phyloP scores from a whole-genome alignment of 768 basidiomycete genomes.

The Megacollybia marginata region DNA sequence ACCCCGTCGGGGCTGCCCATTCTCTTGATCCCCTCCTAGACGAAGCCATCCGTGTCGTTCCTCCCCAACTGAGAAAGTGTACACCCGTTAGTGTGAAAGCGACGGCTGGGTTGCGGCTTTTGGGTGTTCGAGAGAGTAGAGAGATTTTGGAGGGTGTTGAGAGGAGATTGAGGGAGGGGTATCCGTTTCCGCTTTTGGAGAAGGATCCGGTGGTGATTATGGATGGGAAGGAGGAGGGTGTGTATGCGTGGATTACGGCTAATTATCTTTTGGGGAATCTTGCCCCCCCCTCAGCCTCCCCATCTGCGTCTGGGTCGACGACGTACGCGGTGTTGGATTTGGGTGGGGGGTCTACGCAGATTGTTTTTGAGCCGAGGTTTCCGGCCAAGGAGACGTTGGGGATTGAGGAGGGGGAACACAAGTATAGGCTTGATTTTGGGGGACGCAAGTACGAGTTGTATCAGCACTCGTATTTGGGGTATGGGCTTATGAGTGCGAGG shows the following conservation, averaged over 20 bases:
- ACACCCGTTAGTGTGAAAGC: too few species aligned
- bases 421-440: conserved; percentile 59
- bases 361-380: conserved; percentile 86
- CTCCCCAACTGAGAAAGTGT: too few species aligned
- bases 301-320: too few species aligned
- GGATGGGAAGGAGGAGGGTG: conserved; percentile 75
- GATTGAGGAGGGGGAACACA: conserved; percentile 60
- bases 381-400: neutral
- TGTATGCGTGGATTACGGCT: conserved; percentile 85
- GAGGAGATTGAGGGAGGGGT: conserved; percentile 44
- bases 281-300: conserved; percentile 38
- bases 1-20: conserved; percentile 65
- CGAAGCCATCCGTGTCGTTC: conserved; percentile 75
- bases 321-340: conserved; percentile 89
- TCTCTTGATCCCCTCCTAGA: conserved; percentile 76
- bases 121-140: conserved; percentile 53
- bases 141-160: conserved; percentile 76
- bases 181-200: conserved; percentile 54
- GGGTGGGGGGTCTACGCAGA: conserved; percentile 96
- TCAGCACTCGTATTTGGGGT: conserved; percentile 97
- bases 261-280: conserved; percentile 85
- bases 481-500: conserved; percentile 87
- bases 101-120: conserved; percentile 75
- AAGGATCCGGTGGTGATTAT: conserved; percentile 61
- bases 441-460: conserved; percentile 61